Conservation (phyloP, 192 early-diverging fungal genomes). For the Backusella sp. region DNA sequence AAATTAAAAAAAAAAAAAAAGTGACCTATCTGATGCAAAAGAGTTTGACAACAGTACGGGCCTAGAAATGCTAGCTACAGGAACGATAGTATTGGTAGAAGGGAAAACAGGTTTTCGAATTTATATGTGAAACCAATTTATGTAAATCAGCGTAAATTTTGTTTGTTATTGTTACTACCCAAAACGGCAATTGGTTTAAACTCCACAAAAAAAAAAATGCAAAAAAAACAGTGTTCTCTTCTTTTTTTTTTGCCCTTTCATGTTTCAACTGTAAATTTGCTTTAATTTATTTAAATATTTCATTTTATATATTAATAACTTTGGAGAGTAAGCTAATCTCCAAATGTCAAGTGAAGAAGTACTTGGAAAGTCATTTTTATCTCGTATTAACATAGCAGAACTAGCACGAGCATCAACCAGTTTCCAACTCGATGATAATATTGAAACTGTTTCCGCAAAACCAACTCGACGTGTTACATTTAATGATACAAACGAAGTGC, state of each 20-base stretch:
- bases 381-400: constrained; percentile 7
- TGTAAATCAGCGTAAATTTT: neutral
- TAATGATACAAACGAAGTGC: neutral
- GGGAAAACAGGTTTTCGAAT: too few species aligned
- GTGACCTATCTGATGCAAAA: too few species aligned
- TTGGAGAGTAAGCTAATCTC: constrained; percentile 5
- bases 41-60: too few species aligned
- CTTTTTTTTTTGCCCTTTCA: neutral
- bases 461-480: neutral
- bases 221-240: neutral
- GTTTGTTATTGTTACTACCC: neutral
- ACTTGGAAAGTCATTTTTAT: neutral
- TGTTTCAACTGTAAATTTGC: neutral
- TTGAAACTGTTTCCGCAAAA: neutral
- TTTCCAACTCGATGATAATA: neutral
- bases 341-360: constrained; percentile 7
- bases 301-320: neutral
- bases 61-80: too few species aligned
- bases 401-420: neutral
- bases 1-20: too few species aligned
- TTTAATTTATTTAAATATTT: neutral
- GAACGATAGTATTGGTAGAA: too few species aligned
- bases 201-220: neutral
- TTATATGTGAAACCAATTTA: too few species aligned
- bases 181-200: neutral